Base-by-base conservation (phyloP, 306 rosid species). In the Dryas alaskensis region DNA sequence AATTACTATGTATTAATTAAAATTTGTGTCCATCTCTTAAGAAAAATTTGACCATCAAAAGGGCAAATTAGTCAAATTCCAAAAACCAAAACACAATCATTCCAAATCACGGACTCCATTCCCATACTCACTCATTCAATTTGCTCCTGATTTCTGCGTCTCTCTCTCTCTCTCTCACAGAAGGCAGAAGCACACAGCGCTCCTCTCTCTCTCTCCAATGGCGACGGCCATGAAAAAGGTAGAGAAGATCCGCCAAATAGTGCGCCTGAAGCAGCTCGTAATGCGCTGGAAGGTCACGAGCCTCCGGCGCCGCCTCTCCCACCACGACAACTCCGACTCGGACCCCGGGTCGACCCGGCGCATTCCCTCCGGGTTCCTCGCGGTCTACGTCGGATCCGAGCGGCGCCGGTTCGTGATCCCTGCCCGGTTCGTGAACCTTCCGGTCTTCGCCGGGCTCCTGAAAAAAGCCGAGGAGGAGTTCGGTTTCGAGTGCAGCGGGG, bases 201-300 rank as follows among this genome's bases (percentile, higher is more conserved):
- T 14, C 61, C 2, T 13, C 6, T 10, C 45, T 48, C 44, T 76
- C 46, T 39, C 12, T 31, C 0, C 63, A 72, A 84, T 84, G 88
- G 84, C 85, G 25, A 76, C 74, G 31, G 44, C 80, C 17, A 53
- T 72, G 83, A 71, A 58, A n/a, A 71, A 58, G 25, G 86, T 76
- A 1, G 83, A 78, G 44, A 85, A 73, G 83, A 85, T 85, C 84
- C 79, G 86, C 2, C 89, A 87, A 69, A 85, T 87, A 69, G 92
- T 83, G 0, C 79, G 81, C 11, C 69, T 83, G 0, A 79, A 79
- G 61, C 76, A 75, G 27, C 22, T 79, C 55, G 48, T 83, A 48
- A 63, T 67, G 31, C 81, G 81, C 0, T 83, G 86, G 83, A 83
- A 67, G 42, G 31, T 54, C 27, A 25, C 54, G 47, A 75, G 48